Evolutionary conservation across 306 rosid species (phyloP), one percentile per base, ranked within the genome.

Genomic region (Carpinus fangiana): DNA sequence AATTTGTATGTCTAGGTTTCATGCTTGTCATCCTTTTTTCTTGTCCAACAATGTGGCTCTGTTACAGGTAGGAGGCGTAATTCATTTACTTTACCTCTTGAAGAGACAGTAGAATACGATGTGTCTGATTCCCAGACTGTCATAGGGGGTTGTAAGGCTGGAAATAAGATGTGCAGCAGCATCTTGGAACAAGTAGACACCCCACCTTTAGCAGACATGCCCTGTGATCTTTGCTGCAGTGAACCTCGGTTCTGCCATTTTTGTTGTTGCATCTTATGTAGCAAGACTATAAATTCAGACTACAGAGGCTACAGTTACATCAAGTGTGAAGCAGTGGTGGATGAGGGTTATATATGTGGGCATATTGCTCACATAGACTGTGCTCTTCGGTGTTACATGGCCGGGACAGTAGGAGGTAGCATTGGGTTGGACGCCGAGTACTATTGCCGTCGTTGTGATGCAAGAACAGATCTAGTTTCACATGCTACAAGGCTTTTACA

Each of bases 371-470:
- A 93, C 78, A 26, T 93, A 81, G 90, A 88, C 55, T 95, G 99
- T 31, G 98, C 94, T 45, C 84, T 95, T 60, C 83, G 90, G 61
- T 67, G 84, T 55, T 82, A 70, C 74, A 53, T 86, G 88, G 99
- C 97, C 65, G 98, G 98, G 79, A 89, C 90, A 2, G 86, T 95
- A 43, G 94, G 91, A 72, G 88, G 88, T 79, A 83, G 72, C 62
- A 87, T 95, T 68, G 93, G 90, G 38, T 75, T 95, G 73, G 93
- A 95, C 77, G 83, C 86, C 1, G 96, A 86, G 81, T 95, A 91
- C 76, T 82, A 85, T 82, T 95, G 99, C 73, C 87, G 94, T 21
- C 91, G 99, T 56, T 95, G 99, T 84, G 98, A 91, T 84, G 83
- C 82, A 64, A 90, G 87, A 82, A 88, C 96, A 43, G 90, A 93